Evolutionary conservation across 805 yeast species (phyloP), one percentile per base, ranked within the genome.

Genomic region (Wickerhamomyces strasburgensis): DNA sequence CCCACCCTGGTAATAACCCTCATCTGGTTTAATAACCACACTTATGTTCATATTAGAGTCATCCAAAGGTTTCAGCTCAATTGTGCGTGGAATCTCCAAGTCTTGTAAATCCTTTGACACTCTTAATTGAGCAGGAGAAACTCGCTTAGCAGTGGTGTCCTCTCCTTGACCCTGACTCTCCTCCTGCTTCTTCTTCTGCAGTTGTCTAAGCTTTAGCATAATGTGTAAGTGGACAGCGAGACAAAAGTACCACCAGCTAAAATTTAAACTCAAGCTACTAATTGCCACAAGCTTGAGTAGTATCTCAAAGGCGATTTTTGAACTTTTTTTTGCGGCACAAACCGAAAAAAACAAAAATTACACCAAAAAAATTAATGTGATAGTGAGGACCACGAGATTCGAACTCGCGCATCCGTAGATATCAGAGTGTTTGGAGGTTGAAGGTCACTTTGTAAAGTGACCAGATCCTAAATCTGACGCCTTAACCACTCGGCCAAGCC

Each of bases 61-160:
- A 44, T 77, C 67, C 11, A 78, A 74, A 43, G 71, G 73, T 25
- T 48, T 63, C 31, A 75, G 63, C 51, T 60, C 61, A 62, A 73
- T 80, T 39, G 77, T 78, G 38, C 63, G 46, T 14, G 86, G 88
- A 36, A 79, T 62, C 37, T 74, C 75, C 39, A 84, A 65, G 53
- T 83, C 94, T 7, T 81, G 75, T 32, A 86, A 58, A 56, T 87
- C 86, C 53, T 80, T 82, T 50, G 84, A 89, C 14, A 82, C 75
- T 33, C 95, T 67, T 17, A 85, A 67, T 51, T 80, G 86, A 1
- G 94, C 89, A 6, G 89, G 74, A 2, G 75, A 58, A 8, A 62
- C 60, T 21, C 25, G 25, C 43, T 59, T 60, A 3, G 34, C 14
- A 13, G 28, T 27, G 5, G 37, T 32, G 28, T 17, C 21, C 11